phyloP scores from a whole-genome alignment of 768 basidiomycete genomes.

The Macrolepiota albuminosa region DNA sequence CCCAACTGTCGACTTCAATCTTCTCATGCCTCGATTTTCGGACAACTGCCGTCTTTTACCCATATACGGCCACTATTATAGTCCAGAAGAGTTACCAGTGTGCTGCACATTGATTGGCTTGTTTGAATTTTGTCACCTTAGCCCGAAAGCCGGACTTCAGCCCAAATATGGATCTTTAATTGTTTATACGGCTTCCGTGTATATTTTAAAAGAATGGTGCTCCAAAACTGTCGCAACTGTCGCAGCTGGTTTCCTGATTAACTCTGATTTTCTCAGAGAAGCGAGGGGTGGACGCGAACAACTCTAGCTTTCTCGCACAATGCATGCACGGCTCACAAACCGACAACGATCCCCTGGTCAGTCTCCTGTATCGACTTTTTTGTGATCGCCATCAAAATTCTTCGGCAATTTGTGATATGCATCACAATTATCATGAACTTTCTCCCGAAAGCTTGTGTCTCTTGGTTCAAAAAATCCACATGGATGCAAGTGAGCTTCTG shows the following conservation, averaged over 20 bases:
- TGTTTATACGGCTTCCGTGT: conserved; percentile 1
- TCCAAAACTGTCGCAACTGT: neutral
- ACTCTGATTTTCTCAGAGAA: neutral
- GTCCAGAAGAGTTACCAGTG: neutral
- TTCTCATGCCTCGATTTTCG: neutral
- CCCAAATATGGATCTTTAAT: neutral
- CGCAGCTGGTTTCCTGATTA: neutral
- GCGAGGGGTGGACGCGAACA: neutral
- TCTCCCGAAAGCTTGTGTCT: neutral
- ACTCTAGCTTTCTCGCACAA: neutral
- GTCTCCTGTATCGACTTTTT: neutral
- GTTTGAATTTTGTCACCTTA: neutral
- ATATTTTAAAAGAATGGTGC: neutral
- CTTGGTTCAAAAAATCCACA: neutral
- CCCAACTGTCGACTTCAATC: neutral
- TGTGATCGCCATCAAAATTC: neutral
- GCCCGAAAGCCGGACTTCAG: neutral
- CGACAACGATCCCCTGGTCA: neutral
- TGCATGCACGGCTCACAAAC: neutral
- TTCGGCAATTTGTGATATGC: neutral
- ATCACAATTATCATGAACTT: neutral
- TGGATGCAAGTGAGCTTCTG: neutral
- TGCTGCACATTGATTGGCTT: neutral
- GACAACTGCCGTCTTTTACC: neutral
- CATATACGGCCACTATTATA: neutral